Percentiles rank a stretch among this genome's conserved stretches.
phyloP scores from a whole-genome alignment of 208 protist genomes.

The Leishmania turanica region DNA sequence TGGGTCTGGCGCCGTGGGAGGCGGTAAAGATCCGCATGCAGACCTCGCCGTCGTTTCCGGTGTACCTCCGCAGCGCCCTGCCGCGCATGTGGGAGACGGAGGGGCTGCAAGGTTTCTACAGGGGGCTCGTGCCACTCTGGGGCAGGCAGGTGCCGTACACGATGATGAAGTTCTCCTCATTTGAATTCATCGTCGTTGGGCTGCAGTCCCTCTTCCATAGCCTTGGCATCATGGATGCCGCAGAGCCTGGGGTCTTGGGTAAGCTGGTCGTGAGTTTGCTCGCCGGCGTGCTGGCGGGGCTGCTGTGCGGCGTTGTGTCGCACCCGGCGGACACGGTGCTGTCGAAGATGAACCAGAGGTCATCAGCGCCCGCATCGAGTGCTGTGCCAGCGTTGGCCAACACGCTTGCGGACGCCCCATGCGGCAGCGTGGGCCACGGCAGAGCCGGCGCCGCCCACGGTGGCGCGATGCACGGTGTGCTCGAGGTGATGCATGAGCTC shows the following conservation, averaged over 20 bases:
- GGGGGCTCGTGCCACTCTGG: slow-evolving; percentile 90
- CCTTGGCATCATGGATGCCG: not conserved
- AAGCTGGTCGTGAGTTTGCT: slow-evolving; percentile 32
- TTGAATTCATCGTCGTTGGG: slow-evolving; percentile 54
- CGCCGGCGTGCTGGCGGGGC: slow-evolving; percentile 90
- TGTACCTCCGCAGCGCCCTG: slow-evolving; percentile 38
- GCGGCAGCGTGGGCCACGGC: slow-evolving; percentile 16
- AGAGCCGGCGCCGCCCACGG: not conserved
- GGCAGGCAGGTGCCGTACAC: slow-evolving; percentile 95
- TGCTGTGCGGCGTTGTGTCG: slow-evolving; percentile 92
- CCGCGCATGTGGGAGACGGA: slow-evolving; percentile 61
- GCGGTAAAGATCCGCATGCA: slow-evolving; percentile 83
- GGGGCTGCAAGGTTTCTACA: slow-evolving; percentile 80
- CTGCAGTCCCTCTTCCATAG: slow-evolving; percentile 20
- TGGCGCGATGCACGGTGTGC: slow-evolving; percentile 2
- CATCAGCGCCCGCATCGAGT: not conserved
- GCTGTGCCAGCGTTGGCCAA: slow-evolving; percentile 9
- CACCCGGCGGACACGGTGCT: slow-evolving; percentile 97
- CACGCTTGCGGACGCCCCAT: not conserved
- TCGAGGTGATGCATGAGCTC: slow-evolving; percentile 28
- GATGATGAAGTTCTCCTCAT: slow-evolving; percentile 93
- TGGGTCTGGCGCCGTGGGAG: slow-evolving; percentile 75
- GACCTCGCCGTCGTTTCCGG: slow-evolving; percentile 35
- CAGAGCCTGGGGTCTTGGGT: slow-evolving; percentile 4
- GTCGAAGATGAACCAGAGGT: slow-evolving; percentile 82